phyloP scores from a whole-genome alignment of 1,139 yeast genomes.

The Pichia sp. region DNA sequence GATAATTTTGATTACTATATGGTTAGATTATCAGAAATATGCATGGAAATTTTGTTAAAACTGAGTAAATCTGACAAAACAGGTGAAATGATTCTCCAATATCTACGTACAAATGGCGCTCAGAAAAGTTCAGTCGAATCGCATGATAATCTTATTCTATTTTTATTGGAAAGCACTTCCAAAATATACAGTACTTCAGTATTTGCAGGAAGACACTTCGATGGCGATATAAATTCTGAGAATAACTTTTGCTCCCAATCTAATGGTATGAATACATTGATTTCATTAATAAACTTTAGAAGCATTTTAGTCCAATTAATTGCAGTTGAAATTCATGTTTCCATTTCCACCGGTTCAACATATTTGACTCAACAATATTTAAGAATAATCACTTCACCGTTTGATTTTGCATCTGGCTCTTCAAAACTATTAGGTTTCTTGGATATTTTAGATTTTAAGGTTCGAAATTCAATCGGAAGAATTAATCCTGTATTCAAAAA shows the following conservation, averaged over 20 bases:
- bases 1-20: constrained; percentile 46
- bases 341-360: constrained; percentile 45
- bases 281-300: constrained; percentile 58
- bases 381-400: constrained; percentile 44
- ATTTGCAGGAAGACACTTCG: constrained; percentile 49
- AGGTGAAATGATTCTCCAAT: constrained; percentile 44
- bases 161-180: constrained; percentile 48
- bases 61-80: constrained; percentile 52
- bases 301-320: constrained; percentile 57
- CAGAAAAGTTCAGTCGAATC: neutral
- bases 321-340: constrained; percentile 64
- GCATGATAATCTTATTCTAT: constrained; percentile 43
- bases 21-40: constrained; percentile 48
- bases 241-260: constrained; percentile 37
- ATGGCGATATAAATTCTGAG: constrained; percentile 31
- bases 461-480: constrained; percentile 32
- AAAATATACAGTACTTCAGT: constrained; percentile 36
- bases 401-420: constrained; percentile 43
- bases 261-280: constrained; percentile 45
- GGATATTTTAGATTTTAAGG: constrained; percentile 58
- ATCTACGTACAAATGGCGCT: constrained; percentile 38
- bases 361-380: constrained; percentile 52
- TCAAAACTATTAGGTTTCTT: constrained; percentile 62
- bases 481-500: constrained; percentile 31
- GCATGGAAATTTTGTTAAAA: constrained; percentile 55